phyloP scores from a whole-genome alignment of 1,284 basidiomycete genomes.

The Ceratorhiza oryzae-sativae region DNA sequence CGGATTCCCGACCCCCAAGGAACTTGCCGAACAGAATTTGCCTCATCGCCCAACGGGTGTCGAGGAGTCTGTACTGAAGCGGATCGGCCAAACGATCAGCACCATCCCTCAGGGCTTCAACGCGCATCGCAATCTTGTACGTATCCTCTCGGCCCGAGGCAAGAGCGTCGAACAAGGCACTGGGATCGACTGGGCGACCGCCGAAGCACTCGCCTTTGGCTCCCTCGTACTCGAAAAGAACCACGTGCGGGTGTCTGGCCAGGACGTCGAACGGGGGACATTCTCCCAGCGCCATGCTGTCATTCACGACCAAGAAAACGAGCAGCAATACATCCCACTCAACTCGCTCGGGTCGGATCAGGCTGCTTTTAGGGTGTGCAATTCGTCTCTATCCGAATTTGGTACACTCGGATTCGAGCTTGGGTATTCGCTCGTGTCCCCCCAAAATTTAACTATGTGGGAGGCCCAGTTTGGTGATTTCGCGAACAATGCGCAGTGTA shows the following conservation, averaged over 20 bases:
- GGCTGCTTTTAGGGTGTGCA: slow-evolving; percentile 93
- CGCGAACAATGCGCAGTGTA: slow-evolving; percentile 82
- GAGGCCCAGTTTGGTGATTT: slow-evolving; percentile 99
- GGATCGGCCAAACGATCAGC: slow-evolving; percentile 87
- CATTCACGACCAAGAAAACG: slow-evolving; percentile 94
- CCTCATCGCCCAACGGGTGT: slow-evolving; percentile 89
- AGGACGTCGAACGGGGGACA: slow-evolving; percentile 99
- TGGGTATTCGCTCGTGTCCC: slow-evolving; percentile 97
- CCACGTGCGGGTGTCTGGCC: slow-evolving; percentile 95
- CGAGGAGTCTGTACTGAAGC: slow-evolving; percentile 78
- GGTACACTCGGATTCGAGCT: slow-evolving; percentile 97
- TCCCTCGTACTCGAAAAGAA: slow-evolving; percentile 91
- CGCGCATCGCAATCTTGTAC: slow-evolving; percentile 91
- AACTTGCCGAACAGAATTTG: slow-evolving; percentile 91
- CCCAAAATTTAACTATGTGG: slow-evolving; percentile 94
- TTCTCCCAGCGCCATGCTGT: slow-evolving; percentile 99
- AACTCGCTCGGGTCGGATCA: slow-evolving; percentile 89
- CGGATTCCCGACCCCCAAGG: slow-evolving; percentile 96
- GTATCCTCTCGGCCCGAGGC: slow-evolving; percentile 87
- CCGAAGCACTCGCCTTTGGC: slow-evolving; percentile 97
- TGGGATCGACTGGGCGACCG: slow-evolving; percentile 99
- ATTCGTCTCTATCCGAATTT: slow-evolving; percentile 96
- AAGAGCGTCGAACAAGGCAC: slow-evolving; percentile 90
- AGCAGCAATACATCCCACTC: slow-evolving; percentile 88
- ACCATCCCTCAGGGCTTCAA: slow-evolving; percentile 85